Evolutionary conservation across 257 asterid genomes (phyloP), one percentile per base, ranked within the genome.

Genomic region (Lycium barbarum): DNA sequence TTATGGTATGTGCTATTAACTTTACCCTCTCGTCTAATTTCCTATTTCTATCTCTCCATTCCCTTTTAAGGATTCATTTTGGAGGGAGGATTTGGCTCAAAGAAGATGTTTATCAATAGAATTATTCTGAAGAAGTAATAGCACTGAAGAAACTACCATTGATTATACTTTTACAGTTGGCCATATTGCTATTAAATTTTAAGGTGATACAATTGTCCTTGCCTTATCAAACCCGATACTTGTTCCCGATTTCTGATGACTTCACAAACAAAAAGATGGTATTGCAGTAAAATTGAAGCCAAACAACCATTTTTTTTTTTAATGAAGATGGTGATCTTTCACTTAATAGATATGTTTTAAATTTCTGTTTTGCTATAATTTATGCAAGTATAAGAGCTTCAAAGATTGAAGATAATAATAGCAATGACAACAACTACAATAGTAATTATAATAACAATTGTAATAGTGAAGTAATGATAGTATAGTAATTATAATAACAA

Each of bases 1-100:
- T 96, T 88, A 93, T 90, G 96, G 99, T 96, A 93, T 88, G 98
- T 87, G 87, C 14, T 74, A 22, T 43, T 55, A 36, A 17, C 45
- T 38, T 55, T 74, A 18, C 7, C 17, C 76, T 54, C 47, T 20
- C 9, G 18, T 36, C 58, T 22, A 11, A 2, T 17, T 13, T 62
- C 71, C 12, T 80, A 11, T 22, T 12, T 36, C 38, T n/a, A 2
- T 81, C 15, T 33, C 26, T 71, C 43, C 70, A 55, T 43, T 35
- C 61, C 67, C 45, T 70, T 67, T 55, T 67, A 51, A 83, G 40
- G 55, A 12, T 13, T 54, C 57, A 5, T 26, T 35, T 66, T 83
- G 63, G 58, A 35, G 53, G 58, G 68, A 68, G 67, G 43, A 76
- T 53, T 83, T 49, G 62, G 3, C 45, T 57, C 84, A 33, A 66